phyloP scores from a whole-genome alignment of 2,329 filamentous ascomycete genomes.

The Leptographium wingfieldii region DNA sequence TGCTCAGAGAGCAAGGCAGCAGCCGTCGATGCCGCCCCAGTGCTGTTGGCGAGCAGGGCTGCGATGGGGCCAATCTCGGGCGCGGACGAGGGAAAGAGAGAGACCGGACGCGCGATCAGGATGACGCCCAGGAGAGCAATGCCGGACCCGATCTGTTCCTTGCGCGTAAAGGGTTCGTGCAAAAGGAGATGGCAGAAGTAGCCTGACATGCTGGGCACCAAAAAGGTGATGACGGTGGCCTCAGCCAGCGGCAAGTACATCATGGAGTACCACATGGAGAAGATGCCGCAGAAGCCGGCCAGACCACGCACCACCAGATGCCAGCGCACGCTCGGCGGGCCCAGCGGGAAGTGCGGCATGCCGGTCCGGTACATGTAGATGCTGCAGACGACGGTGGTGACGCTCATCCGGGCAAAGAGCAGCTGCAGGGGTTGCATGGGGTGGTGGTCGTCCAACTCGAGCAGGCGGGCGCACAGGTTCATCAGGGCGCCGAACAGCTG shows the following conservation, averaged over 20 bases:
- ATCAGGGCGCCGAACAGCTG: constrained; percentile 77
- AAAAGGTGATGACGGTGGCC: constrained; percentile 80
- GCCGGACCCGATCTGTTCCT: constrained; percentile 63
- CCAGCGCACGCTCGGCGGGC: constrained; percentile 50
- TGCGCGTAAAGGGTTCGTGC: constrained; percentile 64
- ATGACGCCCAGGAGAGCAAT: constrained; percentile 69
- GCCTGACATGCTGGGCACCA: constrained; percentile 66
- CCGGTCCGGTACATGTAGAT: constrained; percentile 61
- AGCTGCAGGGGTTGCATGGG: constrained; percentile 77
- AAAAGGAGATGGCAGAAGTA: constrained; percentile 66
- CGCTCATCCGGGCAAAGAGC: constrained; percentile 64
- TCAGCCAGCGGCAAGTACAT: constrained; percentile 76
- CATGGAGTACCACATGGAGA: constrained; percentile 54
- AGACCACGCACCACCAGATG: constrained; percentile 39
- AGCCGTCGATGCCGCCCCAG: too few relatives aligned
- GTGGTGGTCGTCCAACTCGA: constrained; percentile 54
- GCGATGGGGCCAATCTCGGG: too few relatives aligned
- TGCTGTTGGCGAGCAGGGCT: too few relatives aligned
- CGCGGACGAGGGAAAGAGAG: constrained; percentile 18
- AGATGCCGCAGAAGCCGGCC: constrained; percentile 52
- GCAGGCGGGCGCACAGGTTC: constrained; percentile 67
- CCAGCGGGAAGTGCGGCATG: constrained; percentile 59
- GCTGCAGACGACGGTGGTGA: constrained; percentile 55
- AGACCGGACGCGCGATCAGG: constrained; percentile 61
- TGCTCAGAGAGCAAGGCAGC: too few relatives aligned